Base-by-base conservation (phyloP, 2,329 filamentous ascomycete genomes). In the Fusarium compactum region DNA sequence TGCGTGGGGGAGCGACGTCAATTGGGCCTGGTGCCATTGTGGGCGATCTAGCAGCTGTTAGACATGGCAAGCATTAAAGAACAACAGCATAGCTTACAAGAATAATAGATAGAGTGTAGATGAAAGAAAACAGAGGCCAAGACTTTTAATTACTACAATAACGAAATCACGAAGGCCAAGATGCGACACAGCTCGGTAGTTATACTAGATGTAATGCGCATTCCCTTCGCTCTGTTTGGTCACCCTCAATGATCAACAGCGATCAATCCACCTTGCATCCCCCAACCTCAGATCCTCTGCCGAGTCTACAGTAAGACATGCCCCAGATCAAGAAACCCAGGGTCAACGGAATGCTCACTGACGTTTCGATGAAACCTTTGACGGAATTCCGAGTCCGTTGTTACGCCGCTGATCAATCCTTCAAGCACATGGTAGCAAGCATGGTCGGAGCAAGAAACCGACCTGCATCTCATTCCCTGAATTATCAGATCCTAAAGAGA, bases 1-100 rank as follows among this genome's bases (percentile, higher is more conserved):
- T 63, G 12, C 60, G 60, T 55, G 60, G 58, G 58, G 60, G 60
- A 56, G 15, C 59, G 10, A 27, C 32, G 9, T 60, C 45, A 12
- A 38, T 38, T 18, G 20, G 22, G 50, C 53, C 48, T 14, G 43
- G 43, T 18, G 58, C 40, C 60, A 63, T 63, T 27, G 22, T 63
- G 32, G 8, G 15, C 22, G 14, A 20, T 44, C 43, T 56, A 27
- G 25, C 18, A 44, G 8, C 3, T 30, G 24, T 62, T 45, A 62
- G 56, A 29, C 6, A n/a, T 2, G 11, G 18, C 3, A 32, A 20
- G 9, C 9, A n/a, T n/a, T n/a, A 38, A 6, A 38, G 4, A 16
- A 10, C 6, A 20, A 20, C 7, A 24, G 16, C 15, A n/a, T 4
- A 8, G 27, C 56, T 61, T 15, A 38, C 34, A 25, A n/a, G 10